A percentile compares a stretch with the other conserved stretches of the same genome.
phyloP scores from a whole-genome alignment of 139 green algal genomes.

The Eudorina sp. region DNA sequence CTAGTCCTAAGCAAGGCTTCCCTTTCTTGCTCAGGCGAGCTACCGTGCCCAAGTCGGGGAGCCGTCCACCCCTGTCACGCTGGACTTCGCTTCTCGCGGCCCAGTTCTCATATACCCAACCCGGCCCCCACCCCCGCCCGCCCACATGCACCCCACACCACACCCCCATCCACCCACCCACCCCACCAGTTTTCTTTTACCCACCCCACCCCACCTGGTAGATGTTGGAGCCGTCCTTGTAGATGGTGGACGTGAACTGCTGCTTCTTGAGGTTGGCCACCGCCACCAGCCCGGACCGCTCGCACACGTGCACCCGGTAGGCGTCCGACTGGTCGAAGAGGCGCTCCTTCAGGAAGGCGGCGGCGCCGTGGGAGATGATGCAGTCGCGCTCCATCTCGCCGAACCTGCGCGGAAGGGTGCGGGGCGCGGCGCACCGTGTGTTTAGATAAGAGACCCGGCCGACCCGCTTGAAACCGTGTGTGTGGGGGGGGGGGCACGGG shows the following conservation, averaged over 20 bases:
- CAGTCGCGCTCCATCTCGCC: constrained; percentile 62
- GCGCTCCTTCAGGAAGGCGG: constrained; percentile 92
- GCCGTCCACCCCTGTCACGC: too few relatives aligned
- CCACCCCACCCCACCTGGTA: too few relatives aligned
- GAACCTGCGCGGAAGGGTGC: background rate
- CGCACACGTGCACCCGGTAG: constrained; percentile 92
- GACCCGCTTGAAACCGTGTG: too few relatives aligned
- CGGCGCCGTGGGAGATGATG: constrained; percentile 93
- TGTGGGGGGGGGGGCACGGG: too few relatives aligned
- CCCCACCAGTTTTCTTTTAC: too few relatives aligned
- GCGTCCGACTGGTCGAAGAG: constrained; percentile 91
- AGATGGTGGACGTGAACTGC: constrained; percentile 81
- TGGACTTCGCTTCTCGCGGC: too few relatives aligned
- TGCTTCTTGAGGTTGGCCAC: constrained; percentile 92
- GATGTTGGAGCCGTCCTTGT: constrained; percentile 60
- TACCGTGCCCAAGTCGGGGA: too few relatives aligned
- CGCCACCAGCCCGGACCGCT: constrained; percentile 85
- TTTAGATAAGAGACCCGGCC: too few relatives aligned
- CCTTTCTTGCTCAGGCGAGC: too few relatives aligned
- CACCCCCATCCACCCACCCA: background rate
- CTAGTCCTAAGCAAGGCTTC: too few relatives aligned
- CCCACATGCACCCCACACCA: background rate
- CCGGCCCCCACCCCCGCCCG: background rate
- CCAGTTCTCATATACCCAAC: too few relatives aligned
- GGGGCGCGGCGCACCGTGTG: too few relatives aligned